Base-by-base conservation (phyloP, 2,329 filamentous ascomycete species). In the Grosmannia clavigera region DNA sequence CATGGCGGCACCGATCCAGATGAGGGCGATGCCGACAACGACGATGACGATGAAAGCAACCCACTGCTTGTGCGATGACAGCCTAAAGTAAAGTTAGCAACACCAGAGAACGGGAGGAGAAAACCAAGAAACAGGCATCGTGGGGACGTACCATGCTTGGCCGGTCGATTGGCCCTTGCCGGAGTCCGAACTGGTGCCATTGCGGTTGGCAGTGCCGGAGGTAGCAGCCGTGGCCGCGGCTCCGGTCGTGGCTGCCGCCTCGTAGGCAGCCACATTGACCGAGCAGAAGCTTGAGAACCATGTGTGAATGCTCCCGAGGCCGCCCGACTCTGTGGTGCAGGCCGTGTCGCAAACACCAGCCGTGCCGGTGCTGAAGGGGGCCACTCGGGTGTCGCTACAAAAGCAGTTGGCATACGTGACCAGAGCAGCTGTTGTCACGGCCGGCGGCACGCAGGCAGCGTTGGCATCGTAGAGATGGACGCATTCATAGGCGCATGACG, bases 1-100 rank as follows among this genome's bases (percentile, higher is more conserved):
- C 70, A 87, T 81, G 68, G 85, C 82, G 48, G 85, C 86, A 22
- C 81, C 78, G 48, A 86, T 73, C 78, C 86, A 87, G 67, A 90
- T 81, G 61, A 77, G 76, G 16, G 79, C 74, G 63, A 95, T 87
- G 58, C 77, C 85, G 62, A 92, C 75, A 52, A 86, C 79, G 33
- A 95, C 78, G 63, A 92, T 75, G 64, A 90, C 84, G 58, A 94
- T 78, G 79, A 94, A 90, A 63, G 92, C 78, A 54, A 95, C 82
- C 89, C 89, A 95, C 75, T 84, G 80, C 76, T 82, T 90, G 71
- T 92, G 88, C 33, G 76, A 78, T 9, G 80, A 78, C 57, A 88
- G 73, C 87, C 87, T 90, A 22, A 40, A 22, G 7, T n/a, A 16
- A 2, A 29, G 43, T 46, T 46, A 46, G 43, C 22, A 14, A n/a